These are phyloP conservation scores for Lichtheimia ramosa DNA, from an alignment of 371 early-diverging fungal genomes.

Conservation along the genomic window DNA sequence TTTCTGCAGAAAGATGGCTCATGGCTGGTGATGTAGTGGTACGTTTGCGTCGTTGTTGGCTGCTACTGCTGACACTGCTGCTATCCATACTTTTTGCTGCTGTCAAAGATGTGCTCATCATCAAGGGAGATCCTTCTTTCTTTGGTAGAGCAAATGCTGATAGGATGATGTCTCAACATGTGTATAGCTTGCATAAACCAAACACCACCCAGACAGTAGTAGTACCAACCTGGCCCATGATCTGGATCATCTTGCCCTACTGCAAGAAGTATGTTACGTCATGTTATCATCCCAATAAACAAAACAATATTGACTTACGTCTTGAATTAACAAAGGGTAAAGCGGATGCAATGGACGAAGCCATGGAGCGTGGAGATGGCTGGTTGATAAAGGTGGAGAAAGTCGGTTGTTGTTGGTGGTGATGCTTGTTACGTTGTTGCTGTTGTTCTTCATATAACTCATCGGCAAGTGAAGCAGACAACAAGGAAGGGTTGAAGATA, in stretches of 20 bases:
- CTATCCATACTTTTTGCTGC: background rate
- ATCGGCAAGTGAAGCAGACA: slow-evolving; percentile 12
- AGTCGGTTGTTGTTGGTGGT: no score
- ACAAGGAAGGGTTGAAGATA: background rate
- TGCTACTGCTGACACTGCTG: background rate
- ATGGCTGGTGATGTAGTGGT: slow-evolving; percentile 5
- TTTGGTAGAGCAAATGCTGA: no score
- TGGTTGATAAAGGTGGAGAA: slow-evolving; percentile 15
- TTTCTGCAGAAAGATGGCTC: slow-evolving; percentile 19
- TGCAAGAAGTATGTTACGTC: no score
- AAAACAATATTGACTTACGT: background rate
- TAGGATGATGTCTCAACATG: no score
- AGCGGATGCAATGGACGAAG: slow-evolving; percentile 3
- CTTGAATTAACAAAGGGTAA: slow-evolving; percentile 7
- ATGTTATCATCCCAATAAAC: background rate
- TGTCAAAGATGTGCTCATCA: no score
- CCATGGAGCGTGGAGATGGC: background rate
- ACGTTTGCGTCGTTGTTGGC: background rate
- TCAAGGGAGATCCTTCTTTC: no score
- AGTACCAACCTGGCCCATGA: no score
- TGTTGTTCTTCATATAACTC: slow-evolving; percentile 7
- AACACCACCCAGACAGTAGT: no score
- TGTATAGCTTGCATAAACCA: no score
- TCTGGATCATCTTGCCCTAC: no score
- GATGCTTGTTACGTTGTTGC: no score